Evolutionary conservation across 2,329 filamentous ascomycete species (phyloP).

Genomic region (Xylaria sp.): DNA sequence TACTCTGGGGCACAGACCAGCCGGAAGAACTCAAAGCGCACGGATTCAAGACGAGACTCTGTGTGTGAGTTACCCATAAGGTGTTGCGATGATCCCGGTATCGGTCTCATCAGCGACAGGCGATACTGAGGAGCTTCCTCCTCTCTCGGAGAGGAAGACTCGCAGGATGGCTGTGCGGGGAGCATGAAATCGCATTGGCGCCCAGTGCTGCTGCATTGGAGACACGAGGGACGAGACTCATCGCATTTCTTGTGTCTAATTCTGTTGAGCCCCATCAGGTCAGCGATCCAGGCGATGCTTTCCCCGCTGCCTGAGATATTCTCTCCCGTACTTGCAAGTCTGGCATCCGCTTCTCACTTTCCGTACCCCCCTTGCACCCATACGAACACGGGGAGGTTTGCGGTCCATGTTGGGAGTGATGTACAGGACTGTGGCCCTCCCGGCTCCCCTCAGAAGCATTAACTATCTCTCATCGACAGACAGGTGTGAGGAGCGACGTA

Average conservation of each 20-base stretch:
- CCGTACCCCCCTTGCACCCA: slow-evolving; percentile 16
- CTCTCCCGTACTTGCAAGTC: slow-evolving; percentile 22
- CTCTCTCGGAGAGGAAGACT: background rate
- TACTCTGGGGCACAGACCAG: slow-evolving; percentile 22
- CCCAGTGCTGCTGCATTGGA: slow-evolving; percentile 17
- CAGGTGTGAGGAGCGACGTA: background rate
- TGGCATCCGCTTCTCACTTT: slow-evolving; percentile 19
- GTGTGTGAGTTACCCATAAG: background rate
- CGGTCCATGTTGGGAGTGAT: background rate
- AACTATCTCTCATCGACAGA: background rate
- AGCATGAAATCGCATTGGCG: slow-evolving; percentile 22
- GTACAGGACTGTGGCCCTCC: background rate
- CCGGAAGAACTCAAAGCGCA: slow-evolving; percentile 22
- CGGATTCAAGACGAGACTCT: slow-evolving; percentile 1
- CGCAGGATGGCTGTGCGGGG: background rate
- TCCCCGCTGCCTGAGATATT: background rate
- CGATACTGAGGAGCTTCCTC: background rate
- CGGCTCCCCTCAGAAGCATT: background rate
- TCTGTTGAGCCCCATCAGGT: slow-evolving; percentile 4
- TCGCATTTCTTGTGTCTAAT: slow-evolving; percentile 27
- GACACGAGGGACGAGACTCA: slow-evolving; percentile 18
- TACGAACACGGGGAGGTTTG: slow-evolving; percentile 9
- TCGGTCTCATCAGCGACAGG: background rate
- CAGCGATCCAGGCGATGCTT: background rate
- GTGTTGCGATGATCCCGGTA: background rate